These are phyloP conservation scores for Naganishia friedmannii DNA, from an alignment of 768 basidiomycete species.

Conservation along the genomic window DNA sequence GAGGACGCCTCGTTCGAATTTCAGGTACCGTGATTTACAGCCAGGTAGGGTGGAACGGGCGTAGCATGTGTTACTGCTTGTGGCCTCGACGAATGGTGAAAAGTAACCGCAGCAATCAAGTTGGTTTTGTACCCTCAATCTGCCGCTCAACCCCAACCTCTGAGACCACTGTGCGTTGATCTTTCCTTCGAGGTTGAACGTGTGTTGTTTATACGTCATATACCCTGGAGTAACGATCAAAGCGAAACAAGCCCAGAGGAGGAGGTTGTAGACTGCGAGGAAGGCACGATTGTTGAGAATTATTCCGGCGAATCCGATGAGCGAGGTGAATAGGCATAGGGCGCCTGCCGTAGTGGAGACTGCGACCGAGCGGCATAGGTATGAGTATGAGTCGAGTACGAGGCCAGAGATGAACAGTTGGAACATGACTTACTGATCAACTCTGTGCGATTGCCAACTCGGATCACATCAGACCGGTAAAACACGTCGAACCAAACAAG, in stretches of 20 bases:
- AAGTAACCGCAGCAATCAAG: conserved; percentile 78
- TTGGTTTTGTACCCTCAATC: conserved; percentile 67
- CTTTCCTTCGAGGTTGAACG: conserved; percentile 79
- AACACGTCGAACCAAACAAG: conserved; percentile 76
- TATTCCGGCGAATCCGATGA: conserved; percentile 75
- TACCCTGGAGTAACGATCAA: conserved; percentile 74
- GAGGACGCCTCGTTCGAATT: conserved; percentile 61
- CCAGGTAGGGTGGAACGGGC: conserved; percentile 68
- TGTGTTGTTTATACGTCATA: conserved; percentile 68
- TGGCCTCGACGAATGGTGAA: conserved; percentile 75
- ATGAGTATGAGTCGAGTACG: neutral
- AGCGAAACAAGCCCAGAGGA: conserved; percentile 71
- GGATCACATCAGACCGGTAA: conserved; percentile 66
- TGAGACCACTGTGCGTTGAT: conserved; percentile 74
- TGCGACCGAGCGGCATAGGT: conserved; percentile 26
- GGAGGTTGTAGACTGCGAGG: conserved; percentile 68
- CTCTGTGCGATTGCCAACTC: conserved; percentile 66
- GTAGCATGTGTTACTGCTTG: conserved; percentile 70
- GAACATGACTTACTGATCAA: conserved; percentile 57
- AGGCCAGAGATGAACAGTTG: neutral
- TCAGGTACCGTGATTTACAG: conserved; percentile 66
- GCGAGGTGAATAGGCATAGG: conserved; percentile 62
- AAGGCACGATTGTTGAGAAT: conserved; percentile 79
- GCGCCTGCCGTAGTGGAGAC: conserved; percentile 67
- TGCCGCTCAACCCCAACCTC: conserved; percentile 60